Evolutionary conservation across 2,329 filamentous ascomycete genomes (phyloP), one percentile per base, ranked within the genome.

Genomic region (Ascocoryne sarcoides): DNA sequence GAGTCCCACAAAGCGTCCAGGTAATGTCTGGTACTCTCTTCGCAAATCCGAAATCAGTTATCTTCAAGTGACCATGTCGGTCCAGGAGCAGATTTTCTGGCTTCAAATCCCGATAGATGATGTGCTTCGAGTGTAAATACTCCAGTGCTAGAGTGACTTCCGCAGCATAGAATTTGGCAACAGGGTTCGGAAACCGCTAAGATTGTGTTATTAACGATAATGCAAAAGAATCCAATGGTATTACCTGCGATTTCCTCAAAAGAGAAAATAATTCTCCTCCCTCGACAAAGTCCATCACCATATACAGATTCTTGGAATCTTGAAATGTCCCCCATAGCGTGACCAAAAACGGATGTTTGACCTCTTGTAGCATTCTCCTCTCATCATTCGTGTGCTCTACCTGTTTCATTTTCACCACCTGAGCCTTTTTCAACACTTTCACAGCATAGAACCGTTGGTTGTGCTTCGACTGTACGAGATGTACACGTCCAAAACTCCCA

Each of bases 221-320:
- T 15, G 10, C 12, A 8, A 5, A 32, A 5, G 17, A 5, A 14
- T 32, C 17, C 5, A 32, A 16, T 32, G 5, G 14, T 30, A 44
- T 40, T 76, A 75, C 90, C 81, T 71, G 80, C 43, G 90, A 96
- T 65, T 98, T 96, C 55, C 92, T 76, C 55, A 98, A 69, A 56
- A 98, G 66, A 52, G 90, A 96, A 63, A 98, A 98, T 40, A 98
- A 72, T 70, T 98, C 92, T 58, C 92, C 92, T 53, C 92, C 92
- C 65, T 98, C 92, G 39, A 98, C 90, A 68, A 98, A 98, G 64
- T 98, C 92, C 92, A 98, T 98, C 57, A 98, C 92, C 92, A 98
- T 98, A 75, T 98, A 98, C 26, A 98, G 70, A 61, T 95, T 96
- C 66, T 81, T 88, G 37, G 81, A 76, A 59, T 98, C 92, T 62